Percentiles rank a stretch among this genome's conserved stretches.
Conservation (phyloP, 768 basidiomycete genomes). For the Symmetrospora coprosmae region DNA sequence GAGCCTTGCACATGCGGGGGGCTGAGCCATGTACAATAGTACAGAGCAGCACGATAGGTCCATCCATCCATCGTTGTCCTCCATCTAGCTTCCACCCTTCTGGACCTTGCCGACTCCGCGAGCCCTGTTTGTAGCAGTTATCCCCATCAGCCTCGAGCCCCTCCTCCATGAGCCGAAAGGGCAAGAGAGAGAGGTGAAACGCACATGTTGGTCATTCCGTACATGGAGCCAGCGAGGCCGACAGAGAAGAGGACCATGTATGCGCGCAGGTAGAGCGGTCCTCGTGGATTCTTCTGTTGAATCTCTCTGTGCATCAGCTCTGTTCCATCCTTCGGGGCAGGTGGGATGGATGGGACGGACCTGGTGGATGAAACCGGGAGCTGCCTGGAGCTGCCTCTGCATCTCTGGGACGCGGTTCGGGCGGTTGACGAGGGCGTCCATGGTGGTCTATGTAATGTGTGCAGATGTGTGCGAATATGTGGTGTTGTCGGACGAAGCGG, state of each 20-base stretch:
- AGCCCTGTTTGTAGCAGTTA: not conserved
- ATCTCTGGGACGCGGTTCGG: slow-evolving; percentile 9
- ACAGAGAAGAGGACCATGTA: slow-evolving; percentile 20
- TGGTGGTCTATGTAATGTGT: no score
- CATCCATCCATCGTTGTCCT: no score
- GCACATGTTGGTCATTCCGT: slow-evolving; percentile 5
- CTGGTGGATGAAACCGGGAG: not conserved
- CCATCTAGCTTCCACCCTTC: no score
- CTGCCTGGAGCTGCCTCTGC: not conserved
- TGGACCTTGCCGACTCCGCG: not conserved
- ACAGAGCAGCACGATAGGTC: no score
- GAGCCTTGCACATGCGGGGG: no score
- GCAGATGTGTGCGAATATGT: not conserved
- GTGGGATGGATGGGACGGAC: no score
- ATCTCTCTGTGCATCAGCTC: not conserved
- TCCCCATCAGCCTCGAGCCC: not conserved
- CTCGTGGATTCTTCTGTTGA: slow-evolving; percentile 12
- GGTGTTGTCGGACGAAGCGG: not conserved
- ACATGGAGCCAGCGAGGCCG: slow-evolving; percentile 20
- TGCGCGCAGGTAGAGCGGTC: not conserved
- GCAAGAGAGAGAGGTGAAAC: no score
- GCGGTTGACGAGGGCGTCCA: slow-evolving; percentile 20
- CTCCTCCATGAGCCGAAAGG: not conserved
- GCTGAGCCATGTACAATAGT: no score
- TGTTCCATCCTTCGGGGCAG: no score